phyloP scores from a whole-genome alignment of 2,329 filamentous ascomycete genomes.

The Pseudogymnoascus destructans region DNA sequence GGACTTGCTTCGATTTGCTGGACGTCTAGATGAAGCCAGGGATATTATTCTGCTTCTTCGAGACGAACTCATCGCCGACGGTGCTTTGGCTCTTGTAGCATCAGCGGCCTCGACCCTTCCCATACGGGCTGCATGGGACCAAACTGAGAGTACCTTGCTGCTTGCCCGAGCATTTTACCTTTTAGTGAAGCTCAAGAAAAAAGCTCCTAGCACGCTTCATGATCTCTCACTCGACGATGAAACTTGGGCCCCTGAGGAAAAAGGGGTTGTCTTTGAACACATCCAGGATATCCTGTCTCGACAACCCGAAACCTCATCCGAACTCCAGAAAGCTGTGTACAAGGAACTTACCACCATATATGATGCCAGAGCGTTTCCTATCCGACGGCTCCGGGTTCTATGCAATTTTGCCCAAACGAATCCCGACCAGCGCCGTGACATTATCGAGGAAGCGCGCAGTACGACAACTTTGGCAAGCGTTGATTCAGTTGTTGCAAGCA shows the following conservation, averaged over 20 bases:
- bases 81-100: slow-evolving; percentile 41
- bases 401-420: slow-evolving; percentile 18
- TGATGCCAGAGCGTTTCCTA: slow-evolving; percentile 19
- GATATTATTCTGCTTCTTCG: slow-evolving; percentile 48
- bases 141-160: slow-evolving; percentile 35
- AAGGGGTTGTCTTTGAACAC: slow-evolving; percentile 47
- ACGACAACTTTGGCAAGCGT: slow-evolving; percentile 7
- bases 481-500: slow-evolving; percentile 10
- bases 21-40: slow-evolving; percentile 43
- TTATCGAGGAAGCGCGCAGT: slow-evolving; percentile 6
- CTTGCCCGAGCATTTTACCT: slow-evolving; percentile 47
- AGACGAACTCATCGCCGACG: slow-evolving; percentile 45
- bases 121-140: slow-evolving; percentile 40
- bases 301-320: slow-evolving; percentile 14
- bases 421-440: slow-evolving; percentile 12
- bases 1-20: slow-evolving; percentile 41
- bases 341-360: slow-evolving; percentile 21
- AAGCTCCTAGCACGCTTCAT: slow-evolving; percentile 42
- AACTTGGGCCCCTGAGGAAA: slow-evolving; percentile 34
- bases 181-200: slow-evolving; percentile 45
- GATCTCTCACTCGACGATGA: slow-evolving; percentile 27
- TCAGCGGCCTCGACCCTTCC: slow-evolving; percentile 36
- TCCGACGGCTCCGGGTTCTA: slow-evolving; percentile 23
- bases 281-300: slow-evolving; percentile 35
- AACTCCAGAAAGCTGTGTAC: slow-evolving; percentile 18